Evolutionary conservation across 2,329 filamentous ascomycete genomes (phyloP).

Genomic region (Oidium heveae): DNA sequence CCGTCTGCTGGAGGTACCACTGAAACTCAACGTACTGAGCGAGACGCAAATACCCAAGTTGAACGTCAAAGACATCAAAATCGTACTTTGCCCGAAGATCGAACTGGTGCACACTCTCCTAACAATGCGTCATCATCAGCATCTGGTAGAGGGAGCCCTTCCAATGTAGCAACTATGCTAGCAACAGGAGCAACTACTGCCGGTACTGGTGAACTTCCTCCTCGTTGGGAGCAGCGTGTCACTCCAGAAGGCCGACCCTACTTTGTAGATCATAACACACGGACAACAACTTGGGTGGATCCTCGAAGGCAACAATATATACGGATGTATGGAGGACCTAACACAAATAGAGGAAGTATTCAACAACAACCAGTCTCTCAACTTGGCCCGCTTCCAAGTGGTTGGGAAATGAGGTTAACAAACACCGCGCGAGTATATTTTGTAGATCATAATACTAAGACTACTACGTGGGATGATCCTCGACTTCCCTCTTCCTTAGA

Average conservation of each 20-base stretch:
- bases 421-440: conserved; percentile 97
- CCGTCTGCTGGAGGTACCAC: conserved; percentile 59
- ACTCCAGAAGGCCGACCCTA: conserved; percentile 89
- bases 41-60: conserved; percentile 77
- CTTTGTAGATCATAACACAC: conserved; percentile 95
- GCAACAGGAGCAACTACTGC: conserved; percentile 85
- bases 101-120: conserved; percentile 80
- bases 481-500: conserved; percentile 84
- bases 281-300: conserved; percentile 96
- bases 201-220: conserved; percentile 79
- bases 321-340: conserved; percentile 80
- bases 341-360: conserved; percentile 65
- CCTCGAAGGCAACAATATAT: conserved; percentile 95
- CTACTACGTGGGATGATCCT: conserved; percentile 96
- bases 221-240: conserved; percentile 88
- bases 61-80: conserved; percentile 89
- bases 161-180: conserved; percentile 57
- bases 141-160: conserved; percentile 6
- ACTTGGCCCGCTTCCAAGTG: conserved; percentile 78
- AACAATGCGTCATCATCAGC: conserved; percentile 20
- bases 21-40: conserved; percentile 48
- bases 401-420: conserved; percentile 98
- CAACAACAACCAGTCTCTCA: conserved; percentile 96
- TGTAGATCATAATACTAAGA: conserved; percentile 98
- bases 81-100: conserved; percentile 81